These are phyloP conservation scores for Capsaspora owczarzaki DNA, from an alignment of 78 protist species.

Conservation along the genomic window DNA sequence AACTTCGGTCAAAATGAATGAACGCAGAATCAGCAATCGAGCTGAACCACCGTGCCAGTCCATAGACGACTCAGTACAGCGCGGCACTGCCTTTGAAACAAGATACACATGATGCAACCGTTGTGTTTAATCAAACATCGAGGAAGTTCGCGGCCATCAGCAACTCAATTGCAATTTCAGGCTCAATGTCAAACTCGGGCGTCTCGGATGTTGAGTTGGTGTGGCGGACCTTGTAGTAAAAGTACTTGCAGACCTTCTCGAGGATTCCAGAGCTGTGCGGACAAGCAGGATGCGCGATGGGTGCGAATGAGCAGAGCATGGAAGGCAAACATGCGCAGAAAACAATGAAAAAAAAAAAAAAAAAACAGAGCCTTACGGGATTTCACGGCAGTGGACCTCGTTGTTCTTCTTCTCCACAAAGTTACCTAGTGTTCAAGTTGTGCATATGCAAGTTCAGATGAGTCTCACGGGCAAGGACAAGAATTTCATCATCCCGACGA, in stretches of 20 bases:
- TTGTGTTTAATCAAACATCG: conserved; percentile 7
- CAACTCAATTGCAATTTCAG: conserved; percentile 32
- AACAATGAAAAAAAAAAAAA: neutral
- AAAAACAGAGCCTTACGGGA: conserved; percentile 13
- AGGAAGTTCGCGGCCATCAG: conserved; percentile 44
- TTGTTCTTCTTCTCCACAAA: conserved; percentile 54
- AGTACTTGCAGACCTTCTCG: conserved; percentile 19
- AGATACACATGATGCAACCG: too few relatives aligned
- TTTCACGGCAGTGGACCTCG: conserved; percentile 59
- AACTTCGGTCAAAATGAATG: too few relatives aligned
- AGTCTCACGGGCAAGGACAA: too few relatives aligned
- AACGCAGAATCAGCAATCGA: too few relatives aligned
- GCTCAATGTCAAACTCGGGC: conserved; percentile 29
- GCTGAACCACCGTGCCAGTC: too few relatives aligned
- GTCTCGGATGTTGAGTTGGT: neutral
- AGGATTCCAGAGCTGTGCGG: neutral
- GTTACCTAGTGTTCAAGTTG: too few relatives aligned
- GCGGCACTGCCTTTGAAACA: too few relatives aligned
- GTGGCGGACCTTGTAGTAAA: conserved; percentile 15
- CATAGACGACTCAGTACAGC: too few relatives aligned
- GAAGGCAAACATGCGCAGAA: neutral
- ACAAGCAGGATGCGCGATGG: too few relatives aligned
- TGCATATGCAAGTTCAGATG: neutral
- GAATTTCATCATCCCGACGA: neutral
- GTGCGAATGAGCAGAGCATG: too few relatives aligned